Conservation (phyloP, 2,329 filamentous ascomycete species). For the Cladophialophora bantiana region DNA sequence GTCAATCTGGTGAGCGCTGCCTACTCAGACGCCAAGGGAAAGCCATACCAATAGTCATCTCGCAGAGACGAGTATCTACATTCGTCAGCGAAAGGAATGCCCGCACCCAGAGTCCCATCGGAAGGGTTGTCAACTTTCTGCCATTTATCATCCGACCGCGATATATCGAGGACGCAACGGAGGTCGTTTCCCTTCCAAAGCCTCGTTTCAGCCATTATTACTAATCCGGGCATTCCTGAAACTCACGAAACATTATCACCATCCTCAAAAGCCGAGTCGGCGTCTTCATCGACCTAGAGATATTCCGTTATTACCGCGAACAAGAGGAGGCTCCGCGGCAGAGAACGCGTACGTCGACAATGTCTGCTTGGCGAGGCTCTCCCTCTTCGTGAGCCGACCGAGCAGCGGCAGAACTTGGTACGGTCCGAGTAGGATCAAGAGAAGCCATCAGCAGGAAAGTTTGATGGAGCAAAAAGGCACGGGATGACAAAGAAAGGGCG, state of each 20-base stretch:
- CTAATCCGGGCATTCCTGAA: not conserved
- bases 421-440: not conserved
- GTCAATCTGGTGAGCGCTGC: not conserved
- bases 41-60: constrained; percentile 34
- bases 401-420: not conserved
- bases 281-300: constrained; percentile 21
- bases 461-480: not conserved
- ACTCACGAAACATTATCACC: constrained; percentile 26
- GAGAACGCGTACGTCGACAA: constrained; percentile 2
- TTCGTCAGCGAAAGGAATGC: not conserved
- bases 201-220: constrained; percentile 4
- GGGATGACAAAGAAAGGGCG: not conserved
- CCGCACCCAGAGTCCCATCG: not conserved
- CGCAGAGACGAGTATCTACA: constrained; percentile 39
- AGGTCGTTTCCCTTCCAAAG: constrained; percentile 40
- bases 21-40: not conserved
- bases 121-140: constrained; percentile 20
- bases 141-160: constrained; percentile 42
- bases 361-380: not conserved
- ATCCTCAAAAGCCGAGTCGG: constrained; percentile 26
- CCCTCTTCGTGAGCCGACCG: not conserved
- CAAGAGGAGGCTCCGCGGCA: not conserved
- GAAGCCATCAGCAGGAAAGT: not conserved
- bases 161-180: constrained; percentile 40
- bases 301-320: not conserved